Conservation (phyloP, 352 stramenopile genomes). For the Globisporangium ultimum region DNA sequence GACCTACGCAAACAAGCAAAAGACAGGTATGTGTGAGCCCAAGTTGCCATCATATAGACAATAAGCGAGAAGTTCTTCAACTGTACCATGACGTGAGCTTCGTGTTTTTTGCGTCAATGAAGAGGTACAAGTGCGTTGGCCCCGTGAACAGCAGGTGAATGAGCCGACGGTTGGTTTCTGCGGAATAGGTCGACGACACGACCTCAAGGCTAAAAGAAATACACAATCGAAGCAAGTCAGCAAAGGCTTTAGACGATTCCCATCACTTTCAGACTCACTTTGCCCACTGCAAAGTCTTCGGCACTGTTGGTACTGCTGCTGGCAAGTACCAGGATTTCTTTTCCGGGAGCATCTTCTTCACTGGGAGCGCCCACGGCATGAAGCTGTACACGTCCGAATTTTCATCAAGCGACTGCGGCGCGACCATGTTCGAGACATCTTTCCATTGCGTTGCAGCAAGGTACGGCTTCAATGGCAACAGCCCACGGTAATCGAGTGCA, state of each 20-base stretch:
- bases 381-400: constrained; percentile 64
- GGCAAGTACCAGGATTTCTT: constrained; percentile 72
- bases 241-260: background rate
- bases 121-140: constrained; percentile 67
- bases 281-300: constrained; percentile 16
- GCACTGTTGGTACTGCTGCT: constrained; percentile 24
- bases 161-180: constrained; percentile 42
- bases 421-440: constrained; percentile 25
- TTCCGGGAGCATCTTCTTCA: constrained; percentile 65
- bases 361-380: constrained; percentile 59
- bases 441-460: constrained; percentile 53
- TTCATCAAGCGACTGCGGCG: constrained; percentile 37
- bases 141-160: constrained; percentile 70
- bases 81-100: constrained; percentile 66
- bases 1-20: constrained; percentile 33
- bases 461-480: constrained; percentile 39
- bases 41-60: background rate
- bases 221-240: background rate
- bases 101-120: constrained; percentile 71
- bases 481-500: constrained; percentile 62
- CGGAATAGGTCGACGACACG: constrained; percentile 54
- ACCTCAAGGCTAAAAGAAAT: constrained; percentile 35
- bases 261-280: constrained; percentile 20
- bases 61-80: background rate
- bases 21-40: background rate